phyloP scores from a whole-genome alignment of 163 green algal genomes.

The Chloromonas sp. region DNA sequence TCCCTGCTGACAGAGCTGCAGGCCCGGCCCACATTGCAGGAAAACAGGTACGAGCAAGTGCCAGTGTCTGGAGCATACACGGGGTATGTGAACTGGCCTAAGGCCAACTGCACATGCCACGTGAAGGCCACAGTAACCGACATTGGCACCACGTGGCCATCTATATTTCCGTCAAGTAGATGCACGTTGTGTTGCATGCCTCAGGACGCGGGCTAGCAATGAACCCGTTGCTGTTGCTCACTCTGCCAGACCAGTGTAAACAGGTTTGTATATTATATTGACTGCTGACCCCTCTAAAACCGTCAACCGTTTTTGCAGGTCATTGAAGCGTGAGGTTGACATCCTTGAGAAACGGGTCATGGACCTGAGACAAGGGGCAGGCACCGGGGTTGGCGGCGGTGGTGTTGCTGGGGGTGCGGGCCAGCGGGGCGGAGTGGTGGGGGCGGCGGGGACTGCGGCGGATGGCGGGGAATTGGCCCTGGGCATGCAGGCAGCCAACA shows the following conservation, averaged over 20 bases:
- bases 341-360: conserved; percentile 54
- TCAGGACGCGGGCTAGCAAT: no score
- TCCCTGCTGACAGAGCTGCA: conserved; percentile 57
- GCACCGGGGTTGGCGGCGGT: conserved; percentile 9
- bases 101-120: no score
- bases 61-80: no score
- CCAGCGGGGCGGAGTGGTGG: conserved; percentile 18
- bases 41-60: conserved; percentile 28
- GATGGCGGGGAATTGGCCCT: conserved; percentile 42
- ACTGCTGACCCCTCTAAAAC: neutral
- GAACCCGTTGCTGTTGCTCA: no score
- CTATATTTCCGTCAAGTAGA: no score
- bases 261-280: no score
- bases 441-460: conserved; percentile 31
- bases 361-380: conserved; percentile 6
- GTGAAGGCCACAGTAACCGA: no score
- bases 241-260: no score
- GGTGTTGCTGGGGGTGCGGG: neutral
- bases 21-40: conserved; percentile 46
- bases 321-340: conserved; percentile 44
- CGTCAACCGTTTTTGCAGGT: neutral
- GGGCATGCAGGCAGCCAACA: neutral
- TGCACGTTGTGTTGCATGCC: no score
- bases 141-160: no score
- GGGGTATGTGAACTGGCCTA: no score